Evolutionary conservation across 2,329 filamentous ascomycete species (phyloP), one percentile per base, ranked within the genome.

Genomic region (Pestalotiopsis sp.): DNA sequence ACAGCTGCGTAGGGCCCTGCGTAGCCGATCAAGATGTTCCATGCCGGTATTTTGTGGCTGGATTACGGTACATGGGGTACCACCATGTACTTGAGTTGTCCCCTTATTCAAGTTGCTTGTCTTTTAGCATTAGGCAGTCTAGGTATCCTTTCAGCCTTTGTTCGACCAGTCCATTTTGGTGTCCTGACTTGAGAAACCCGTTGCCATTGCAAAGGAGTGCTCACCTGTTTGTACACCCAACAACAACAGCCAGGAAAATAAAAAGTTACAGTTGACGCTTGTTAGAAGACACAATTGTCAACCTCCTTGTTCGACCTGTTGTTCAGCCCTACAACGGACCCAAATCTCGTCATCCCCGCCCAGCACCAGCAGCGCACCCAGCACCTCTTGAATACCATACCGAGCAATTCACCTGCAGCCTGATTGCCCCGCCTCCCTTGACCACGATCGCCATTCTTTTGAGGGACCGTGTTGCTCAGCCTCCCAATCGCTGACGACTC

Each of bases 401-500:
- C 48, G 10, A 44, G 17, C 30, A 35, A 26, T 39, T 35, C 35
- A 35, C 58, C 26, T 10, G 11, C 58, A 35, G 24, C 58, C 35
- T 61, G 22, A 22, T 20, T 66, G 64, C 64, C 64, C 64, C 64
- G 64, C 64, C 64, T 30, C 39, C 20, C n/a, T 59, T 59, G 64
- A 35, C 22, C 57, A 59, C 64, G 48, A 59, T 48, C 64, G 39
- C 64, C 40, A 65, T 65, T 35, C 58, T 20, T 66, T 66, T 40
- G 64, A 66, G 40, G 52, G 39, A 30, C 64, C 64, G 30, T 44
- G 55, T 59, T 58, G 52, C 64, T 58, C 64, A 58, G 64, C 64
- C 64, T 66, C 64, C 55, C 57, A 66, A 30, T 66, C 55, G 64
- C 64, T 66, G 64, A 66, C 64, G 64, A 66, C 64, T 24, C 35